Evolutionary conservation across 164 flowering plant species (phyloP).

Genomic region (Cinnamomum chago): DNA sequence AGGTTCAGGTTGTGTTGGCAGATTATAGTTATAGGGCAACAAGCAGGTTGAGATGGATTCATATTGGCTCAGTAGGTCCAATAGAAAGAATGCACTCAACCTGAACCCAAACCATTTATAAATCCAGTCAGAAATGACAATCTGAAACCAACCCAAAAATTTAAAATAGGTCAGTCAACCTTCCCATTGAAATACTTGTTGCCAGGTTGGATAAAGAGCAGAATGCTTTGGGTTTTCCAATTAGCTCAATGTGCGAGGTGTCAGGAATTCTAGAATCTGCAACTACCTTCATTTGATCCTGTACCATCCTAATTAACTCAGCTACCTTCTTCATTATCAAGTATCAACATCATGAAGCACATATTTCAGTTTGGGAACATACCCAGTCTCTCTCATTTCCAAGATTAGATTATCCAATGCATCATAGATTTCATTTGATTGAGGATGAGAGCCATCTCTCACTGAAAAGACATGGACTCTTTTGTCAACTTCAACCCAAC

Average conservation of each 20-base stretch:
- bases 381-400: slow-evolving; percentile 23
- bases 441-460: slow-evolving; percentile 13
- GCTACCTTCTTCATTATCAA: not conserved
- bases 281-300: not conserved
- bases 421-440: slow-evolving; percentile 18
- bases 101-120: no score
- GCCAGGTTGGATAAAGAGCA: no score
- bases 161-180: no score
- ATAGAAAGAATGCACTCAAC: no score
- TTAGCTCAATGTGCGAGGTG: not conserved
- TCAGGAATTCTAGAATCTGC: not conserved
- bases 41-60: no score
- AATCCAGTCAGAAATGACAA: no score
- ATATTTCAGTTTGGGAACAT: not conserved
- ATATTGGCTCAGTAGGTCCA: no score
- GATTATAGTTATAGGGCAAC: no score
- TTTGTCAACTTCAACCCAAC: slow-evolving; percentile 41
- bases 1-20: no score
- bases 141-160: no score
- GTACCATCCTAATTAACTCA: not conserved
- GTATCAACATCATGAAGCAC: not conserved
- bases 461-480: slow-evolving; percentile 26
- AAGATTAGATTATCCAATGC: slow-evolving; percentile 24
- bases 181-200: no score
- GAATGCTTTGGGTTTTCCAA: no score